Percentiles rank a stretch among this genome's conserved stretches.
phyloP scores from a whole-genome alignment of 805 yeast genomes.

The Metschnikowia drakensbergensis region DNA sequence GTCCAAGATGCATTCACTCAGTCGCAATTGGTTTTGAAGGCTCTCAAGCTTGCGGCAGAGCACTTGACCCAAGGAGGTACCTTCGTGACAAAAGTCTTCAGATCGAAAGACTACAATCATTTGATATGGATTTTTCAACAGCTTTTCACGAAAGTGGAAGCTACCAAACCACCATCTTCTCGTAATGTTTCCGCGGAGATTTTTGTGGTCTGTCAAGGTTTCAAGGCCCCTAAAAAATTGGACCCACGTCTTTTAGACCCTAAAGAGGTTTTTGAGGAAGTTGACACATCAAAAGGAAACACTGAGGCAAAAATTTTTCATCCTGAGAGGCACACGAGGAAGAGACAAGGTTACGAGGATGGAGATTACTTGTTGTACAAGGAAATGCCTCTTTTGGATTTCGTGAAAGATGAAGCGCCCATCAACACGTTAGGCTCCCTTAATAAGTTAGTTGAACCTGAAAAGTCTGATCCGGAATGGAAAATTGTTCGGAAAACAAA shows the following conservation, averaged over 20 bases:
- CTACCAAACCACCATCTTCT: conserved; percentile 98
- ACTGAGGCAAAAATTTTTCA: conserved; percentile 91
- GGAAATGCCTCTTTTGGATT: conserved; percentile 70
- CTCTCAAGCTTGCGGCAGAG: conserved; percentile 90
- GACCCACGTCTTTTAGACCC: conserved; percentile 93
- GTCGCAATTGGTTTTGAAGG: conserved; percentile 91
- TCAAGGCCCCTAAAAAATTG: conserved; percentile 91
- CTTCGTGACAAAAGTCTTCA: conserved; percentile 92
- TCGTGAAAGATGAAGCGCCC: conserved; percentile 78
- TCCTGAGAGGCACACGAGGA: conserved; percentile 87
- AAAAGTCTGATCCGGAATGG: conserved; percentile 61
- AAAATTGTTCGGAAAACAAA: conserved; percentile 65
- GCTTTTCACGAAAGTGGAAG: conserved; percentile 92
- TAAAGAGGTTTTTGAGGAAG: conserved; percentile 89
- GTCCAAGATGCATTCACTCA: conserved; percentile 99
- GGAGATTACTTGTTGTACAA: conserved; percentile 77
- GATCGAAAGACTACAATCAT: conserved; percentile 98
- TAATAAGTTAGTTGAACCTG: conserved; percentile 60
- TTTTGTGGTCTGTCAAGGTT: conserved; percentile 93
- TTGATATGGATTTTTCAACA: conserved; percentile 97
- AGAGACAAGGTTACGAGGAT: conserved; percentile 95
- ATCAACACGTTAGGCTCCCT: conserved; percentile 75
- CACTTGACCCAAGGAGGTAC: conserved; percentile 89
- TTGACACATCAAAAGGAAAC: conserved; percentile 59
- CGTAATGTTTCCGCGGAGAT: conserved; percentile 99